phyloP scores from a whole-genome alignment of 257 asterid genomes.

The Haberlea rhodopensis region DNA sequence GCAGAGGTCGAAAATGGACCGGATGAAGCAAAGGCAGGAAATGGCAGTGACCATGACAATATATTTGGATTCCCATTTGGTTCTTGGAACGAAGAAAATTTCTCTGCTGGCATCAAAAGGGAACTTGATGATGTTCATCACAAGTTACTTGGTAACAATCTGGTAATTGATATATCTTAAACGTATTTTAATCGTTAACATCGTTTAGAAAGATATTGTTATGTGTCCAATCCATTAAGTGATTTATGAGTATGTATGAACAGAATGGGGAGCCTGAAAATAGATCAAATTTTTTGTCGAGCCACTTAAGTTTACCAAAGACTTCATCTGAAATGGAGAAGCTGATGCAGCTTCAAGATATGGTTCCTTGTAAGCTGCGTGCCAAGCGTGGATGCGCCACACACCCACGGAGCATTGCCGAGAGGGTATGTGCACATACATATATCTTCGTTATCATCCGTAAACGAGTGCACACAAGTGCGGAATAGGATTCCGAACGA shows the following conservation, averaged over 20 bases:
- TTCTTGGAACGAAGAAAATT: constrained; percentile 53
- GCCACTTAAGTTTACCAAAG: constrained; percentile 66
- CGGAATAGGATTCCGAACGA: too few species aligned
- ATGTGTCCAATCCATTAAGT: neutral
- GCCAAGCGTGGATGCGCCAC: constrained; percentile 97
- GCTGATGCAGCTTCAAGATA: constrained; percentile 60
- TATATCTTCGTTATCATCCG: neutral
- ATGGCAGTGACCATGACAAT: constrained; percentile 28
- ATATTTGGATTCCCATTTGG: constrained; percentile 41
- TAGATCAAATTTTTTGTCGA: constrained; percentile 51
- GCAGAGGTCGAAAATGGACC: constrained; percentile 39
- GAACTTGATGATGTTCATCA: constrained; percentile 47
- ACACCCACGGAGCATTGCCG: constrained; percentile 95
- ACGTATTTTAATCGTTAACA: neutral
- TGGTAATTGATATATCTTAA: constrained; percentile 31
- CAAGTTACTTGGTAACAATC: constrained; percentile 28
- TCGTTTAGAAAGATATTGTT: neutral
- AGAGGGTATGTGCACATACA: constrained; percentile 54
- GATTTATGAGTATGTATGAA: neutral
- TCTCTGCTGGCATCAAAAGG: constrained; percentile 48
- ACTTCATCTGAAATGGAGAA: constrained; percentile 62
- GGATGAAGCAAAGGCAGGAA: constrained; percentile 34
- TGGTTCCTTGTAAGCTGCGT: constrained; percentile 75
- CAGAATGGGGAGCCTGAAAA: constrained; percentile 46
- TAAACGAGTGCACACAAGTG: too few species aligned